Percentiles rank a stretch among this genome's conserved stretches.
phyloP scores from a whole-genome alignment of 2,329 filamentous ascomycete genomes.

The Mycosphaerella arachidis region DNA sequence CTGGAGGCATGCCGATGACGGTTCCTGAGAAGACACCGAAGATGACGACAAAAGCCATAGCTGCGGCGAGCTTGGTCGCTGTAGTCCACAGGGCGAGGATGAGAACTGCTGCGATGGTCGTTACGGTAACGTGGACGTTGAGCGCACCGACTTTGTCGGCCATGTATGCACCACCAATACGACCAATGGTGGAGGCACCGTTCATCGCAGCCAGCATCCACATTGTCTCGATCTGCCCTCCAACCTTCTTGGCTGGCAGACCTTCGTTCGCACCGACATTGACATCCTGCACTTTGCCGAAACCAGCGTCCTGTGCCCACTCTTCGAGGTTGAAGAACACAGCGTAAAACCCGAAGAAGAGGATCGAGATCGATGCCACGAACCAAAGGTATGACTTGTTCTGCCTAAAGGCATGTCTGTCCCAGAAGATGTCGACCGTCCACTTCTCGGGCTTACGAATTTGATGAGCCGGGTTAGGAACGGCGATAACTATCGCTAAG shows the following conservation, averaged over 20 bases:
- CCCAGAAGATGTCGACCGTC: constrained; percentile 37
- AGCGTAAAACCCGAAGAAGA: constrained; percentile 51
- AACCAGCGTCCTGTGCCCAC: constrained; percentile 44
- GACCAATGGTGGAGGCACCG: constrained; percentile 44
- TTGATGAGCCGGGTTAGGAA: constrained; percentile 41
- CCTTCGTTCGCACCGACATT: constrained; percentile 16
- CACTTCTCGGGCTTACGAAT: constrained; percentile 39
- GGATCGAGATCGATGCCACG: constrained; percentile 41
- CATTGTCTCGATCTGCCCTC: constrained; percentile 42
- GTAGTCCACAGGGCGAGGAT: constrained; percentile 43
- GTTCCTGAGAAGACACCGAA: constrained; percentile 48
- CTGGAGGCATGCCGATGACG: constrained; percentile 49
- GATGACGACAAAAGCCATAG: constrained; percentile 46
- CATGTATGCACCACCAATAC: constrained; percentile 42
- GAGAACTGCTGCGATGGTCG: constrained; percentile 40
- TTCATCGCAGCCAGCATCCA: constrained; percentile 51
- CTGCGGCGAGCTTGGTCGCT: constrained; percentile 34
- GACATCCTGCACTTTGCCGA: constrained; percentile 27
- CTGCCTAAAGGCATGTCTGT: constrained; percentile 40
- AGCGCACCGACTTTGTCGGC: constrained; percentile 44
- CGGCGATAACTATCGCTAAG: constrained; percentile 40
- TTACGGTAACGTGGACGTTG: constrained; percentile 43
- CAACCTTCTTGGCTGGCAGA: constrained; percentile 16
- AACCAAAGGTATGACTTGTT: constrained; percentile 44
- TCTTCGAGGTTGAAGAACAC: constrained; percentile 53